These are phyloP conservation scores for Phaeodactylum tricornutum DNA, from an alignment of 108 stramenopile genomes.

Conservation along the genomic window DNA sequence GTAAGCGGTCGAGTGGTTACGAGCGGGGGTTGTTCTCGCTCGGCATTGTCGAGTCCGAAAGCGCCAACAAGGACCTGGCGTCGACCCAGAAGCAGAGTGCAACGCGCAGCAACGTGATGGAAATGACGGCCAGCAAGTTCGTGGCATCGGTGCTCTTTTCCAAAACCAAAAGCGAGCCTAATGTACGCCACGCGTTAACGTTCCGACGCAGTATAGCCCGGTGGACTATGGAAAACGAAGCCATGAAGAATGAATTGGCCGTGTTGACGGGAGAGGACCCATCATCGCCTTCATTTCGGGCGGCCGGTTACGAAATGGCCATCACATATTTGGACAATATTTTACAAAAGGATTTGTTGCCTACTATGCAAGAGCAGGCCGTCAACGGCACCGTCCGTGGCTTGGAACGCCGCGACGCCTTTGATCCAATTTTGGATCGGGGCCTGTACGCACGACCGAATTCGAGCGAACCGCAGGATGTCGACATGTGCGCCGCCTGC, in stretches of 20 bases:
- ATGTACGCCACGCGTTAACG: conserved; percentile 67
- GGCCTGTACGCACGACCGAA: conserved; percentile 52
- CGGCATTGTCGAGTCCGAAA: conserved; percentile 36
- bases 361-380: conserved; percentile 78
- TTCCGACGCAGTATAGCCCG: conserved; percentile 59
- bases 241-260: conserved; percentile 49
- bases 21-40: conserved; percentile 62
- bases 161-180: conserved; percentile 51
- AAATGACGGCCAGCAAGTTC: conserved; percentile 55
- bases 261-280: conserved; percentile 62
- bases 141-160: conserved; percentile 56
- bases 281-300: conserved; percentile 33
- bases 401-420: conserved; percentile 74
- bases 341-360: conserved; percentile 69
- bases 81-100: conserved; percentile 21
- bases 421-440: conserved; percentile 64
- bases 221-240: conserved; percentile 53
- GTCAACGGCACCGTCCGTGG: conserved; percentile 71
- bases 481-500: conserved; percentile 82
- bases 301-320: conserved; percentile 34
- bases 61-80: conserved; percentile 1
- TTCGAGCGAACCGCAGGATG: conserved; percentile 63
- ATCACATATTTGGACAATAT: conserved; percentile 68
- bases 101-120: conserved; percentile 16
- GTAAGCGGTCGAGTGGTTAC: conserved; percentile 1